A percentile compares a stretch with the other conserved stretches of the same genome.
Evolutionary conservation across 306 rosid genomes (phyloP).

Genomic region (Trifolium pratense): DNA sequence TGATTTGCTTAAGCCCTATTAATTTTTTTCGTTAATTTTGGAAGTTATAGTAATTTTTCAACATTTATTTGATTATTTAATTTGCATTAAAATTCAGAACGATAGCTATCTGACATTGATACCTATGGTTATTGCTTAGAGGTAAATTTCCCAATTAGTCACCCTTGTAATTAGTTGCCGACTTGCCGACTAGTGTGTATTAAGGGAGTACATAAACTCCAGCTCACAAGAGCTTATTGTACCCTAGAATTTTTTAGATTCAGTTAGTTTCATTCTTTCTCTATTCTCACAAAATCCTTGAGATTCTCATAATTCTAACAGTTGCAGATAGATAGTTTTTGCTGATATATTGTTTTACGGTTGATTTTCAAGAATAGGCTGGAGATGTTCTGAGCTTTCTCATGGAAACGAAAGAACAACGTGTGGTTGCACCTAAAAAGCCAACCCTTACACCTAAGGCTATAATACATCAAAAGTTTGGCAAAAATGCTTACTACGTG

Average conservation of each 20-base stretch:
- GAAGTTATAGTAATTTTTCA: not conserved
- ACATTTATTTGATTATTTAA: not conserved
- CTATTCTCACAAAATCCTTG: no score
- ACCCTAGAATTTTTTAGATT: no score
- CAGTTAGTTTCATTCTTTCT: no score
- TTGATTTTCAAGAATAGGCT: conserved; percentile 36
- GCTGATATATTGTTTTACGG: conserved; percentile 8
- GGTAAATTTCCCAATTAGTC: no score
- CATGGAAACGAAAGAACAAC: conserved; percentile 60
- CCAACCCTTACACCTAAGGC: conserved; percentile 69
- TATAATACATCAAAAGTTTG: conserved; percentile 69
- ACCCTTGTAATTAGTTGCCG: no score
- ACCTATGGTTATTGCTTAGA: not conserved
- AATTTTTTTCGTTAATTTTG: not conserved
- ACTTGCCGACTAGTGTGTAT: no score
- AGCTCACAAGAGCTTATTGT: no score
- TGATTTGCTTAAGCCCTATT: no score
- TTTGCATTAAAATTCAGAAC: not conserved
- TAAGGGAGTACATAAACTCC: no score
- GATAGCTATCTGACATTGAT: not conserved
- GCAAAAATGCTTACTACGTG: conserved; percentile 58
- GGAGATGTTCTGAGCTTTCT: conserved; percentile 37
- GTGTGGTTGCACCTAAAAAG: conserved; percentile 43
- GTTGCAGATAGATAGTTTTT: conserved; percentile 3
- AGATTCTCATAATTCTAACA: no score